Evolutionary conservation across 176 grass and related monocot species (phyloP).

Genomic region (Ananas comosus): DNA sequence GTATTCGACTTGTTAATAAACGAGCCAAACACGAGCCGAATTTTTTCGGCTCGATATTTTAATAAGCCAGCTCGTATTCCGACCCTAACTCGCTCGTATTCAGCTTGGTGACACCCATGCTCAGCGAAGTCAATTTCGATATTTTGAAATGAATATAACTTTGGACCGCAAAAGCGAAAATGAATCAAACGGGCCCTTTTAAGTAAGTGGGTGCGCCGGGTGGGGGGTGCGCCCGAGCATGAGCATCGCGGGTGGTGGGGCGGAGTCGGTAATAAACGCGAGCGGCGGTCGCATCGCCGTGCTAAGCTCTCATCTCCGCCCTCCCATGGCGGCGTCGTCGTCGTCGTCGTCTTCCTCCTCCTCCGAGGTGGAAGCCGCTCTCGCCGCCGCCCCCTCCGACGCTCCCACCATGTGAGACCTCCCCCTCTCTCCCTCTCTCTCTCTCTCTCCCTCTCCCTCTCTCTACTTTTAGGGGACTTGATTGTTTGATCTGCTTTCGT

Average conservation of each 20-base stretch:
- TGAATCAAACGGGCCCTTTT: no score
- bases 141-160: no score
- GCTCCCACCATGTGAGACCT: slow-evolving; percentile 54
- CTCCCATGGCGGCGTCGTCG: not conserved
- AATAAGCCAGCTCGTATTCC: no score
- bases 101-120: no score
- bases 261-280: not conserved
- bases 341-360: slow-evolving; percentile 13
- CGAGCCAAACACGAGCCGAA: no score
- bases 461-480: not conserved
- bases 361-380: slow-evolving; percentile 35
- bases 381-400: slow-evolving; percentile 31
- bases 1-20: no score
- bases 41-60: no score
- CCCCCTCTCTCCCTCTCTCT: slow-evolving; percentile 11
- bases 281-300: slow-evolving; percentile 25
- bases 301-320: slow-evolving; percentile 37
- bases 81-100: no score
- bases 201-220: no score
- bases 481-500: not conserved
- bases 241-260: not conserved
- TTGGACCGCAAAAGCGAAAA: no score
- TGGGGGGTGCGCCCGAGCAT: not conserved
- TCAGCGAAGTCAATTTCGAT: no score
- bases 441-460: not conserved